A percentile compares a stretch with the other conserved stretches of the same genome.
Conservation (phyloP, 306 rosid genomes). For the Prunus persica region Prunus_persica_NCBIv2 NC_034015.1:510001-510500, state of each 20-base stretch:
- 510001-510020: background rate
- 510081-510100: background rate
- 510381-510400: conserved; percentile 1
- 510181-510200: too few species aligned
- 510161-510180: background rate
- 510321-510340: conserved; percentile 9
- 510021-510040: background rate
- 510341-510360: background rate
- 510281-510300: too few species aligned
- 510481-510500: conserved; percentile 33
- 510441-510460: conserved; percentile 57
- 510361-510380: background rate
- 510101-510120: background rate
- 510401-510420: conserved; percentile 80
- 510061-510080: background rate
- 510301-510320: background rate
- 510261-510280: too few species aligned
- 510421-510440: conserved; percentile 95
- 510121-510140: background rate
- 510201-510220: background rate
- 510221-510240: background rate
- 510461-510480: conserved; percentile 27
- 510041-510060: background rate
- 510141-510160: background rate
- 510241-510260: background rate